Evolutionary conservation across 2,329 filamentous ascomycete genomes (phyloP), one percentile per base, ranked within the genome.

Genomic region (Pleomassaria siparia): DNA sequence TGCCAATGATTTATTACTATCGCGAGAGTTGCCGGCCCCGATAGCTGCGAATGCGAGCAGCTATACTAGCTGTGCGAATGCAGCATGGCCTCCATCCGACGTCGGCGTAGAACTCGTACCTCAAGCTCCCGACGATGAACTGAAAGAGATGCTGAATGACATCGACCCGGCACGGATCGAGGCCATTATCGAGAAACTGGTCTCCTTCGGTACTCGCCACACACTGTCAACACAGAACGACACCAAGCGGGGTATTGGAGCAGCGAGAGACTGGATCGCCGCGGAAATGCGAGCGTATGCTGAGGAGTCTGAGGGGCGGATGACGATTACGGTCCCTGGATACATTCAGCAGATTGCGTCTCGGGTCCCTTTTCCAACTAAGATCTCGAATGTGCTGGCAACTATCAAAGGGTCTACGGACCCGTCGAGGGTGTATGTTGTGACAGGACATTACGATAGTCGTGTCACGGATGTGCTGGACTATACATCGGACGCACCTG

Each of bases 371-470:
- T 79, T 80, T 40, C 76, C 80, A 1, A 75, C 77, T 24, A 73
- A 72, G 28, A 80, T 83, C 51, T 78, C 72, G 39, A 80, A 83
- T 56, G 75, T 83, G 2, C 41, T 69, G 11, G 65, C 66, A 11
- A 78, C 74, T 15, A 67, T 82, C 40, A 73, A 74, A 32, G 80
- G 80, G 2, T 75, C 72, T 1, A 70, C 71, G 9, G 72, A 76
- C 16, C 75, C 77, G 2, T 71, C 72, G 8, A 68, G 79, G 20
- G 69, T 77, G 12, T 81, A 72, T 76, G 75, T 82, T 2, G 74
- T 80, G 22, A 78, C 77, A 2, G 80, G 80, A 0, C 79, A 83
- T 55, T 82, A 82, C 59, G 80, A 83, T 54, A 77, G 72, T 43
- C 72, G 80, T 11, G 72, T 76, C 2, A 74, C 76, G 1, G 73